These are phyloP conservation scores for Mycena indigotica DNA, from an alignment of 768 basidiomycete genomes.

Conservation along the genomic window DNA sequence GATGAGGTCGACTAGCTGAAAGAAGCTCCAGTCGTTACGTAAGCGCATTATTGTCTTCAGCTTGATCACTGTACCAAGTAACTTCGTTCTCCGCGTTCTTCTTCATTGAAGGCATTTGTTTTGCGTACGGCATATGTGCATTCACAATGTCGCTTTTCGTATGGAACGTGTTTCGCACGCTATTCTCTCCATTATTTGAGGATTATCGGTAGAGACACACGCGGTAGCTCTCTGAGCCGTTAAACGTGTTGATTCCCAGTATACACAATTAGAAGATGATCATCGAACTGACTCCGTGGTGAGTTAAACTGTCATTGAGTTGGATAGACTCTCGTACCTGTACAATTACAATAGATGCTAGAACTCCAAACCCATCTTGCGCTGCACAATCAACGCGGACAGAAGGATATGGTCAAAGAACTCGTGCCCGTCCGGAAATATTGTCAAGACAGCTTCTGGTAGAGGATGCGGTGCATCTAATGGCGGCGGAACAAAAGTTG, in stretches of 20 bases:
- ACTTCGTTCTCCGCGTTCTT: neutral
- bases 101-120: neutral
- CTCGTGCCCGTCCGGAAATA: constrained; percentile 48
- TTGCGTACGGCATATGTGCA: neutral
- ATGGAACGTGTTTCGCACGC: neutral
- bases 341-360: constrained; percentile 1
- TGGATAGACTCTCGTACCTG: neutral
- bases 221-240: neutral
- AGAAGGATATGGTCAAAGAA: constrained; percentile 49
- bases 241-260: neutral
- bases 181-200: neutral
- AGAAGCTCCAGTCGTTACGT: too few relatives aligned
- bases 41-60: neutral
- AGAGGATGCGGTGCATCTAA: constrained; percentile 48
- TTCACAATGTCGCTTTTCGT: neutral
- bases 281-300: neutral
- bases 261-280: neutral
- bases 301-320: neutral
- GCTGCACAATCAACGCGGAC: constrained; percentile 44
- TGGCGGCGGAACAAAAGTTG: constrained; percentile 50
- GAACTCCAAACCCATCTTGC: constrained; percentile 35
- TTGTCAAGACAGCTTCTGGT: constrained; percentile 46
- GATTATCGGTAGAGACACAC: neutral
- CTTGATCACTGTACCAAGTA: neutral
- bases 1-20: too few relatives aligned